phyloP scores from a whole-genome alignment of 2,329 filamentous ascomycete genomes.

The Achaetomium macrosporum region DNA sequence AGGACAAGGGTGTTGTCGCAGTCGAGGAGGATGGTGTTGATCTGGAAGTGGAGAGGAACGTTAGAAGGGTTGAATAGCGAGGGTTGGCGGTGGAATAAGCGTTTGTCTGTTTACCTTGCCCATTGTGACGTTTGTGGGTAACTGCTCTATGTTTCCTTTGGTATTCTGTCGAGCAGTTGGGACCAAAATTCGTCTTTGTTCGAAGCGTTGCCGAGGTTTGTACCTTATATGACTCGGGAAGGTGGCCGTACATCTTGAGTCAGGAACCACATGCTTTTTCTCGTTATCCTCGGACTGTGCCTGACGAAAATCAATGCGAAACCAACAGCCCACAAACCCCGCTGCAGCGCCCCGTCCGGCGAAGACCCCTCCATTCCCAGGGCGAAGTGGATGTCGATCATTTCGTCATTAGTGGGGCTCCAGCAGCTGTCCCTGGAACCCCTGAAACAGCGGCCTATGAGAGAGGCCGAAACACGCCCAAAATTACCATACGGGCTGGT shows the following conservation, averaged over 20 bases:
- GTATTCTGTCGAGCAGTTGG: background rate
- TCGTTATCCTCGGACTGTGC: background rate
- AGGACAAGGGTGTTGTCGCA: conserved; percentile 90
- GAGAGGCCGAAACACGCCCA: background rate
- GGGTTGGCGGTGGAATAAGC: background rate
- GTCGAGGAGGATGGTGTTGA: conserved; percentile 69
- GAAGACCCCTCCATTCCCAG: conserved; percentile 3
- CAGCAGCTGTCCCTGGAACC: conserved; percentile 5
- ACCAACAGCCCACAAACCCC: conserved; percentile 5
- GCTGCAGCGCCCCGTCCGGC: background rate
- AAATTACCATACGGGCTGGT: background rate
- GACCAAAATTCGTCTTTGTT: no score
- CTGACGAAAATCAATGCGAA: conserved; percentile 3
- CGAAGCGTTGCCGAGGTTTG: no score
- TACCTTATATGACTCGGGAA: no score
- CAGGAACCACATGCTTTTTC: background rate
- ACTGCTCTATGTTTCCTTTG: background rate
- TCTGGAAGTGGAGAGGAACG: conserved; percentile 35
- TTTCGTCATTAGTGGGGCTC: conserved; percentile 12
- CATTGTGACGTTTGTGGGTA: conserved; percentile 15
- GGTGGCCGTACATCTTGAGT: no score
- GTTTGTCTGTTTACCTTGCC: conserved; percentile 13
- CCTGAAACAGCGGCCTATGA: conserved; percentile 12
- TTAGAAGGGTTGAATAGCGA: background rate
- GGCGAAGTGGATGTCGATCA: conserved; percentile 6